Evolutionary conservation across 805 yeast genomes (phyloP).

Genomic region (Vanderwaltozyma polyspora): DNA sequence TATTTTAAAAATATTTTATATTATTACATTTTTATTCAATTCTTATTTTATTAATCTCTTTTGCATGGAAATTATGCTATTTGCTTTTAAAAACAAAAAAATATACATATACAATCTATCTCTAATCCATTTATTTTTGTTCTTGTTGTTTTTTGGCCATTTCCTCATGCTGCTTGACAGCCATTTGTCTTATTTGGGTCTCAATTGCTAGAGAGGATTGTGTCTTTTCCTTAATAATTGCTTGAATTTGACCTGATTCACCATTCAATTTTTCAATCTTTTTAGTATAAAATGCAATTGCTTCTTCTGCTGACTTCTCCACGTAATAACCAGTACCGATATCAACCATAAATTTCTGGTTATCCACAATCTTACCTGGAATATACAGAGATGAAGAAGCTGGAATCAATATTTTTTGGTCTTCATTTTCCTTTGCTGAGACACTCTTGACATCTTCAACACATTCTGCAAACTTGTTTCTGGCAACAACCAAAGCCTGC

Average conservation of each 20-base stretch:
- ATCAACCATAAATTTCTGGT: slow-evolving; percentile 71
- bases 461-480: slow-evolving; percentile 72
- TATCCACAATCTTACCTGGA: slow-evolving; percentile 65
- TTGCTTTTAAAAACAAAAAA: too few species aligned
- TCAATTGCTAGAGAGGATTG: slow-evolving; percentile 30
- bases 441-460: slow-evolving; percentile 53
- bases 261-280: slow-evolving; percentile 62
- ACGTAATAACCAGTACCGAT: slow-evolving; percentile 94
- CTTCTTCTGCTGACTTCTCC: slow-evolving; percentile 60
- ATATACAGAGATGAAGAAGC: slow-evolving; percentile 80
- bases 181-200: slow-evolving; percentile 22
- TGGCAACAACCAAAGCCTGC: slow-evolving; percentile 75
- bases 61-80: too few species aligned
- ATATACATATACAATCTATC: too few species aligned
- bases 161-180: slow-evolving; percentile 15
- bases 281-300: slow-evolving; percentile 57
- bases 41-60: too few species aligned
- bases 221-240: slow-evolving; percentile 64
- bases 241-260: slow-evolving; percentile 64
- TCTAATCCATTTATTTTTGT: not conserved
- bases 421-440: slow-evolving; percentile 30
- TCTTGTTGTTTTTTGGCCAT: slow-evolving; percentile 6
- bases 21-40: too few species aligned
- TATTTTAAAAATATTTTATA: too few species aligned
- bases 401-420: slow-evolving; percentile 63